phyloP scores from a whole-genome alignment of 108 stramenopile species.

The Cyclotella atomus region DNA sequence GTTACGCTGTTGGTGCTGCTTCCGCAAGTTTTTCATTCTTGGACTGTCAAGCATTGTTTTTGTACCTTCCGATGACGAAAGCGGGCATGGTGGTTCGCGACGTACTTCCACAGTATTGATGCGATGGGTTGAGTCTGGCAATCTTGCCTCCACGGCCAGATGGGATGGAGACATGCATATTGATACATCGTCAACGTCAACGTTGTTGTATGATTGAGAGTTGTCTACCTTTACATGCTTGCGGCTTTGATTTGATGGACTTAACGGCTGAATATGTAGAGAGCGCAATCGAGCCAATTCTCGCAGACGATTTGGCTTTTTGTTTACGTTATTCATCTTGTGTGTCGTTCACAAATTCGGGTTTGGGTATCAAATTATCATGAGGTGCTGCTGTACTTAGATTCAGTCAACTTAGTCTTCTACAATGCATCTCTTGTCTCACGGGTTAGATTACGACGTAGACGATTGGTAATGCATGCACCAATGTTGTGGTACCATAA shows the following conservation, averaged over 20 bases:
- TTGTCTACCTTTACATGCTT: too few species aligned
- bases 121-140: background rate
- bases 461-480: too few species aligned
- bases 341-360: too few species aligned
- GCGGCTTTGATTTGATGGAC: background rate
- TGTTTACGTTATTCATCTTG: too few species aligned
- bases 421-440: too few species aligned
- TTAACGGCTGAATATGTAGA: conserved; percentile 3
- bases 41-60: background rate
- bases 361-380: too few species aligned
- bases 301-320: background rate
- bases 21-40: background rate
- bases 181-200: background rate
- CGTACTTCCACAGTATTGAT: background rate
- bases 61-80: background rate
- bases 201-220: too few species aligned
- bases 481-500: too few species aligned
- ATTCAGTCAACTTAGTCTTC: too few species aligned
- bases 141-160: background rate
- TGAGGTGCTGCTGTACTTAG: too few species aligned
- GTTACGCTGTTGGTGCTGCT: background rate
- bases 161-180: conserved; percentile 1
- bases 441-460: too few species aligned
- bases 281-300: conserved; percentile 2
- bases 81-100: background rate